A percentile compares a stretch with the other conserved stretches of the same genome.
Evolutionary conservation across 1,284 basidiomycete species (phyloP).

Genomic region (Melampsora medusae): DNA sequence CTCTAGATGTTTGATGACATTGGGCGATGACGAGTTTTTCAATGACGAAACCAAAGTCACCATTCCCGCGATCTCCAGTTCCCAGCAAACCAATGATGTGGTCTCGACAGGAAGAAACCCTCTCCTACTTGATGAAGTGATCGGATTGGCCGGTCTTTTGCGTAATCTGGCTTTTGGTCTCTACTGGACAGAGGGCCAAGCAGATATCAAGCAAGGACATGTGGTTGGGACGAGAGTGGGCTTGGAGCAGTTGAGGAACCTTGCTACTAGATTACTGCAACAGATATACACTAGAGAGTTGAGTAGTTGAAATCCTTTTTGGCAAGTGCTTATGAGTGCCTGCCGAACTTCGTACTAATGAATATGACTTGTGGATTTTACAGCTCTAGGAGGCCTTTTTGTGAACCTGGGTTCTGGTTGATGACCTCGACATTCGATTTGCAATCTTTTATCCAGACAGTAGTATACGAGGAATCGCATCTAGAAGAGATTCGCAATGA

Average conservation of each 20-base stretch:
- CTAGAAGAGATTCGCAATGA: slow-evolving; percentile 48
- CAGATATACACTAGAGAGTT: slow-evolving; percentile 82
- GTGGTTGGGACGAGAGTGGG: slow-evolving; percentile 59
- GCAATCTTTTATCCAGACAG: slow-evolving; percentile 82
- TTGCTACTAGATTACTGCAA: slow-evolving; percentile 71
- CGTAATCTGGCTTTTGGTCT: slow-evolving; percentile 75
- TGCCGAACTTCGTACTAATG: slow-evolving; percentile 13
- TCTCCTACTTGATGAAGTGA: slow-evolving; percentile 77
- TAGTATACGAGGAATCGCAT: slow-evolving; percentile 63
- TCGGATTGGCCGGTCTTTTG: slow-evolving; percentile 66
- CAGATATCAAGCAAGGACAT: slow-evolving; percentile 54
- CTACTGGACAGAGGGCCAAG: slow-evolving; percentile 67
- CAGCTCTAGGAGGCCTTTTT: slow-evolving; percentile 78
- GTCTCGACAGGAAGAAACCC: slow-evolving; percentile 63
- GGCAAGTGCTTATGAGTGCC: no score
- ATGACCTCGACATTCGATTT: slow-evolving; percentile 70
- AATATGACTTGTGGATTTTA: background rate
- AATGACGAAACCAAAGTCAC: slow-evolving; percentile 53
- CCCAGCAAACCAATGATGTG: slow-evolving; percentile 46
- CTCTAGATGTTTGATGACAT: slow-evolving; percentile 77
- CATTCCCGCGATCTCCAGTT: background rate
- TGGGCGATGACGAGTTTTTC: slow-evolving; percentile 97
- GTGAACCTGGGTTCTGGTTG: slow-evolving; percentile 80
- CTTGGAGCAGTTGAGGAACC: slow-evolving; percentile 63
- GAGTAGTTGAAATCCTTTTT: slow-evolving; percentile 53